Evolutionary conservation across 371 early-diverging fungal species (phyloP), one percentile per base, ranked within the genome.

Genomic region (Lichtheimia corymbifera): DNA sequence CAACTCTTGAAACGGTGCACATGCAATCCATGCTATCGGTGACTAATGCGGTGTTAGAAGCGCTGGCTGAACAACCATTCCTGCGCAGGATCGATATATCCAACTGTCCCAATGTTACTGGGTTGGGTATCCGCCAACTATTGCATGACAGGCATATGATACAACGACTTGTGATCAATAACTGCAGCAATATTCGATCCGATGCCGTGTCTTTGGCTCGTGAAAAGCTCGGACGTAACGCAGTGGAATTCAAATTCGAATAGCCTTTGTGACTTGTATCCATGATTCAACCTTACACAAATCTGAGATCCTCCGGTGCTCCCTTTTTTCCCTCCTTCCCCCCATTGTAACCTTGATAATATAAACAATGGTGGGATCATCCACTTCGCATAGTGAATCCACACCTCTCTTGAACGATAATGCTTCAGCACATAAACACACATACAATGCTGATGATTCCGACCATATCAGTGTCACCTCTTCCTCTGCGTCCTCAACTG

Each of bases 241-340:
- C 58, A 87, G 83, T 45, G 91, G 93, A 55, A 89, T 79, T 63
- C 91, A 86, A 64, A 86, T 81, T 35, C 11, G 35, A 35, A 35
- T 35, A 35, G 35, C 11, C 11, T 35, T 35, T 35, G 35, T 35
- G 35, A 35, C 35, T 35, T 35, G 35, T 35, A 35, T 35, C 28
- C 28, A 28, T 28, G 28, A 28, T 28, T 28, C 35, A 35, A 35
- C 35, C 35, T 35, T 9, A 35, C 35, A 35, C 35, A 35, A 35
- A 35, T 35, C 35, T 35, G 35, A 35, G 35, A 35, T 35, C 35
- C 35, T 35, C 35, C 11, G 5, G 0, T 35, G 11, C 35, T 35
- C 11, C 11, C 35, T 35, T 35, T 35, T 35, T 35, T 35, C 9
- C 11, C 35, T 35, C 35, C 35, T 35, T 35, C 35, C 35, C 11